These are phyloP conservation scores for Chaetomium tenue DNA, from an alignment of 495 filamentous ascomycete species.

Conservation along the genomic window DNA sequence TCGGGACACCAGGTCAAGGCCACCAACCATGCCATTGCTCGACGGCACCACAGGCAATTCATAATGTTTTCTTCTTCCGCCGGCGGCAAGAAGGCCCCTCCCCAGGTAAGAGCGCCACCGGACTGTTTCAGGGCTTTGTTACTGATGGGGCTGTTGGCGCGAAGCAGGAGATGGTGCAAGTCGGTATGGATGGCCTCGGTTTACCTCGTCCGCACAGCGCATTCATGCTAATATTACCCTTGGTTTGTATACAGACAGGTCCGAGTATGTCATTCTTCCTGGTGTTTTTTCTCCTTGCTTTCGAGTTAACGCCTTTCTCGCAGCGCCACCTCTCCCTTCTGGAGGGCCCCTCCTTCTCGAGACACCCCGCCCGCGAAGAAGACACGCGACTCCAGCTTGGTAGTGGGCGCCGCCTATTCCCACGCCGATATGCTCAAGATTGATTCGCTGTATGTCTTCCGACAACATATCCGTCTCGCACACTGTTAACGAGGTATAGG, in stretches of 20 bases:
- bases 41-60: constrained; percentile 18
- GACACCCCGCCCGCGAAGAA: constrained; percentile 53
- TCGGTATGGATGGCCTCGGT: constrained; percentile 61
- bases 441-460: constrained; percentile 60
- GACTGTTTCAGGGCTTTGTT: constrained; percentile 14
- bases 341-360: constrained; percentile 60
- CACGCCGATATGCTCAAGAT: constrained; percentile 92
- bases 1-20: background rate
- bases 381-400: constrained; percentile 66
- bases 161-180: constrained; percentile 95
- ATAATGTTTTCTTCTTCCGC: constrained; percentile 58
- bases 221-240: constrained; percentile 33
- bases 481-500: constrained; percentile 33
- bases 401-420: constrained; percentile 95
- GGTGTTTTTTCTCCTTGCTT: background rate
- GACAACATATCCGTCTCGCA: background rate
- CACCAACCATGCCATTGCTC: constrained; percentile 31
- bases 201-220: background rate
- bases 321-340: constrained; percentile 85
- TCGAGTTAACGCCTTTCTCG: background rate
- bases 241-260: constrained; percentile 49
- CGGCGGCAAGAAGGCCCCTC: constrained; percentile 65
- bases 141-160: constrained; percentile 35
- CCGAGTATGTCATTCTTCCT: constrained; percentile 52
- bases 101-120: constrained; percentile 59